Evolutionary conservation across 441 rosid genomes (phyloP).

Genomic region (Cnidoscolus chayamansa): DNA sequence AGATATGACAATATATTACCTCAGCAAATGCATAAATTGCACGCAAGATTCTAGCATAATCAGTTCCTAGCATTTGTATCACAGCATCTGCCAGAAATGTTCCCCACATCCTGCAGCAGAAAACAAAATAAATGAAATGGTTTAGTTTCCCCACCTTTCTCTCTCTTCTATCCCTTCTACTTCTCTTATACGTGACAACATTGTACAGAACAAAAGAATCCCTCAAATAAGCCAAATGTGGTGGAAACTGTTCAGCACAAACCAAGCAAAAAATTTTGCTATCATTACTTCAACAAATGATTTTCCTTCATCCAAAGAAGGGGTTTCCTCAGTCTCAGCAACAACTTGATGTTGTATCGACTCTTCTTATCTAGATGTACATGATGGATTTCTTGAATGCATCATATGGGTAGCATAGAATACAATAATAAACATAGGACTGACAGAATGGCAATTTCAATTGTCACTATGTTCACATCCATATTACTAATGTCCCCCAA

Average conservation of each 20-base stretch:
- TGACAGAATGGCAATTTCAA: too few relatives aligned
- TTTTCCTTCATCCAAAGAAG: too few relatives aligned
- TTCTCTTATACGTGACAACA: too few relatives aligned
- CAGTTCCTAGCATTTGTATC: conserved; percentile 97
- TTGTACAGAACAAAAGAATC: neutral
- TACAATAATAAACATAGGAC: too few relatives aligned
- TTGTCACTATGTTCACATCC: too few relatives aligned
- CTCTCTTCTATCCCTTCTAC: neutral
- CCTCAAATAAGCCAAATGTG: neutral
- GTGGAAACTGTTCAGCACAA: neutral
- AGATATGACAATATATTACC: conserved; percentile 41
- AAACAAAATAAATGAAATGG: neutral
- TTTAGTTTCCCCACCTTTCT: neutral
- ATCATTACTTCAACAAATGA: too few relatives aligned
- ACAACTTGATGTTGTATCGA: too few relatives aligned
- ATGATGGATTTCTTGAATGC: too few relatives aligned
- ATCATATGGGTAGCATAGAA: too few relatives aligned
- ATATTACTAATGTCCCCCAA: too few relatives aligned
- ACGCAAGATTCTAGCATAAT: conserved; percentile 84
- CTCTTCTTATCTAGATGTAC: too few relatives aligned
- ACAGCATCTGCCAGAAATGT: conserved; percentile 88
- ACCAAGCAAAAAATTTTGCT: neutral
- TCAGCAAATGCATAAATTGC: conserved; percentile 94
- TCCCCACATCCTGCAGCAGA: conserved; percentile 81
- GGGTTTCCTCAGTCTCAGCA: too few relatives aligned